These are phyloP conservation scores for Coemansia sp. DNA, from an alignment of 192 early-diverging fungal species.

Conservation along the genomic window DNA sequence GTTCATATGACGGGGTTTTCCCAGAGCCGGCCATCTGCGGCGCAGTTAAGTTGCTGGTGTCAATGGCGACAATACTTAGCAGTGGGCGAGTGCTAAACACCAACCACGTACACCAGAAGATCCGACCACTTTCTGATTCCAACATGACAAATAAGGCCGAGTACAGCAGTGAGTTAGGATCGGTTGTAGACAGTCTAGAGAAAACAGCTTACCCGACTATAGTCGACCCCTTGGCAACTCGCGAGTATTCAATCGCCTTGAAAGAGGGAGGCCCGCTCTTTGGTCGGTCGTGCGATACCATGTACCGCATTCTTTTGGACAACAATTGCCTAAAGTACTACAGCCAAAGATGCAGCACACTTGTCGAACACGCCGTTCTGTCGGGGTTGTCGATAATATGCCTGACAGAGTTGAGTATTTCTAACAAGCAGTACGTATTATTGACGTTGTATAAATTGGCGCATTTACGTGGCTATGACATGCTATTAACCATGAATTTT, in stretches of 20 bases:
- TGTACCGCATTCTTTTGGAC: conserved; percentile 25
- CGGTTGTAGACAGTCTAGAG: neutral
- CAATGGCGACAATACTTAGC: conserved; percentile 34
- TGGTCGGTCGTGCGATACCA: conserved; percentile 28
- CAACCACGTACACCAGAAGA: conserved; percentile 6
- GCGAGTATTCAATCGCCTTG: conserved; percentile 22
- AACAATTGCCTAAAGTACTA: neutral
- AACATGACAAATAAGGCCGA: conserved; percentile 8
- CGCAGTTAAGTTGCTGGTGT: conserved; percentile 21
- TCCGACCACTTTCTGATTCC: conserved; percentile 22
- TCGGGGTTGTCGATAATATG: conserved; percentile 35
- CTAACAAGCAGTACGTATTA: conserved; percentile 36
- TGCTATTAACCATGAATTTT: neutral
- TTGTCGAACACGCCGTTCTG: conserved; percentile 21
- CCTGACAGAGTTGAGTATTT: conserved; percentile 36
- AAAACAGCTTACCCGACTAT: conserved; percentile 32
- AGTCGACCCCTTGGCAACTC: conserved; percentile 1
- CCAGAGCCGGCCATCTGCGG: conserved; percentile 33
- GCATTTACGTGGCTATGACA: neutral
- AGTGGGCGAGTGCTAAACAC: conserved; percentile 15
- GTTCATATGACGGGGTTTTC: conserved; percentile 22
- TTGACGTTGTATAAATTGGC: neutral
- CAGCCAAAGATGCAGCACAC: conserved; percentile 12
- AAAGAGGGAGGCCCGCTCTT: conserved; percentile 36
- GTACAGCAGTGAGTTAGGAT: neutral